Base-by-base conservation (phyloP, 768 basidiomycete species). In the Glaciozyma antarctica region DNA sequence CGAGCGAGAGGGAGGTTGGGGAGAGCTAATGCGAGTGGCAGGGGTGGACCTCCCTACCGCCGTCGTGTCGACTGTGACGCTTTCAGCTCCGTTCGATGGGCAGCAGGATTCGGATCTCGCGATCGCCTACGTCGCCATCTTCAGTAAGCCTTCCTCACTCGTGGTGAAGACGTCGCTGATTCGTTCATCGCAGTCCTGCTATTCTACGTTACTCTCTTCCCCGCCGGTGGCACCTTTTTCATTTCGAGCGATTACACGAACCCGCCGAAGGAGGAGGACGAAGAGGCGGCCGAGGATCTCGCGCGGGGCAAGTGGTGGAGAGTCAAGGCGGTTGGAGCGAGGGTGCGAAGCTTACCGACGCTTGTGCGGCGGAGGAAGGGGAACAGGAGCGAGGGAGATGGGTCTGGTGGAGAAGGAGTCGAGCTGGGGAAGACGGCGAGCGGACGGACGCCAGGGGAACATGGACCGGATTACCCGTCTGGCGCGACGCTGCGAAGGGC, bases 41-140 rank as follows among this genome's bases (percentile, higher is more conserved):
- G 21, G 19, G 55, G 57, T 28, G 57, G n/a, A 43, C 28, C 16
- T 58, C 21, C 44, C 88, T 3, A 86, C 82, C 0, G 79, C 85
- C 2, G 83, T 88, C 2, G 76, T 85, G 15, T 78, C 85, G 78
- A 84, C 83, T 55, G 79, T 88, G 38, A 84, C 87, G 0, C 88
- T 88, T 76, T 80, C 80, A 24, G 81, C 57, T 7, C 57, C 57
- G 19, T 58, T 58, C 43, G 17, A 24, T 15, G 57, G 57, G 4
- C 15, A 81, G 8, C 70, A 74, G 0, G 87, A 87, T 65, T 80
- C 84, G 68, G 81, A 81, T 61, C 75, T 88, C 21, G 80, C 85
- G 0, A 53, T 61, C 13, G 66, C 69, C 5, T 63, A 56, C 34
- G 63, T 65, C n/a, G 48, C 62, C 8, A 57, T 53, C 24, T 54